phyloP scores from a whole-genome alignment of 2,329 filamentous ascomycete species.

The Talaromyces funiculosus region DNA sequence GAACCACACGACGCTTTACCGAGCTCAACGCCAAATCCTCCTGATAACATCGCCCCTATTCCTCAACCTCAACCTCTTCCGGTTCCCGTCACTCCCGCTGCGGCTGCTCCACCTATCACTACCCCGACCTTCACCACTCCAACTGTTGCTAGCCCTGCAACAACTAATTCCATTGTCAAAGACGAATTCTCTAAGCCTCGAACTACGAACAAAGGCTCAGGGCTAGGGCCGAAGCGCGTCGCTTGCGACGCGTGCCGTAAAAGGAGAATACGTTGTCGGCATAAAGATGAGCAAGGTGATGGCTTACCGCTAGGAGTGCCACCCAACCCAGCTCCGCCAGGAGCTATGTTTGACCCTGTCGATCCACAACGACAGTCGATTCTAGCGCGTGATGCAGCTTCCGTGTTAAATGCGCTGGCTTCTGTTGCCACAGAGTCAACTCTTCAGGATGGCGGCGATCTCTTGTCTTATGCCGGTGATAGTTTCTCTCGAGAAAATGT shows the following conservation, averaged over 20 bases:
- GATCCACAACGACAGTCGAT: conserved; percentile 28
- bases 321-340: conserved; percentile 24
- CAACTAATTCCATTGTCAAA: conserved; percentile 20
- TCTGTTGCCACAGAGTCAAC: conserved; percentile 34
- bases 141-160: conserved; percentile 4
- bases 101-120: neutral
- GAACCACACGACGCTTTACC: conserved; percentile 15
- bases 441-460: conserved; percentile 23
- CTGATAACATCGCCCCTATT: conserved; percentile 18
- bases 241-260: conserved; percentile 60
- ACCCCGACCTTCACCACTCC: conserved; percentile 15
- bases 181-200: conserved; percentile 31
- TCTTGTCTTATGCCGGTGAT: conserved; percentile 25
- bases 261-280: conserved; percentile 57
- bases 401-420: conserved; percentile 35
- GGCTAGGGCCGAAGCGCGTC: conserved; percentile 54
- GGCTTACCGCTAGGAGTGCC: conserved; percentile 6
- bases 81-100: conserved; percentile 8
- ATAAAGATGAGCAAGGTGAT: conserved; percentile 50
- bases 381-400: conserved; percentile 34
- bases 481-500: conserved; percentile 18
- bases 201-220: conserved; percentile 52
- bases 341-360: conserved; percentile 25
- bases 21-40: conserved; percentile 19
- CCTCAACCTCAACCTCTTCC: conserved; percentile 17